Conservation (phyloP, 257 asterid species). For the Solanum chilense region DNA sequence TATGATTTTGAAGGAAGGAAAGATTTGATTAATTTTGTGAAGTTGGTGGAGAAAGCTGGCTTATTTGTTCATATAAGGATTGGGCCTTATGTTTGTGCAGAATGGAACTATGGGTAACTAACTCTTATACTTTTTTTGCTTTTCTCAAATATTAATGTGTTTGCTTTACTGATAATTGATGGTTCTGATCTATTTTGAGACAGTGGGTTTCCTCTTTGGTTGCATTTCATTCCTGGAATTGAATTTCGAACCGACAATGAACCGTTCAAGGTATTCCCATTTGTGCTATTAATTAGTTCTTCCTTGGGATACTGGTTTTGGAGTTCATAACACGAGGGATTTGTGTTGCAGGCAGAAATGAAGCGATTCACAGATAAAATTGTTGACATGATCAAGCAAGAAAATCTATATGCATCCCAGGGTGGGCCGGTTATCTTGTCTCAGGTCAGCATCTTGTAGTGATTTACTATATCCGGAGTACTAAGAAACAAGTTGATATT, state of each 20-base stretch:
- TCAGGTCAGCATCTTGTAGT: conserved; percentile 36
- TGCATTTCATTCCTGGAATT: conserved; percentile 80
- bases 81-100: conserved; percentile 90
- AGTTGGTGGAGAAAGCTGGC: conserved; percentile 68
- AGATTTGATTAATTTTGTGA: conserved; percentile 69
- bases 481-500: not conserved
- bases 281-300: not conserved
- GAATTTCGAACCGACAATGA: conserved; percentile 66
- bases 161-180: not conserved
- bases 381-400: conserved; percentile 80
- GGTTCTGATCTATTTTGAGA: not conserved
- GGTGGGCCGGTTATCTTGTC: conserved; percentile 91
- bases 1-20: conserved; percentile 71
- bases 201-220: conserved; percentile 97
- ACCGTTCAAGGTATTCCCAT: conserved; percentile 50
- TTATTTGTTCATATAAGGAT: conserved; percentile 58
- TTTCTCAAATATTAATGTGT: not conserved
- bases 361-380: conserved; percentile 75
- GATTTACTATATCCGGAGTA: not conserved
- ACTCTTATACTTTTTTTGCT: not conserved
- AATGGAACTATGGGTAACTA: conserved; percentile 83
- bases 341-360: conserved; percentile 65
- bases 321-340: not conserved
- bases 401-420: conserved; percentile 70
- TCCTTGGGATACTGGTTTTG: not conserved